phyloP scores from a whole-genome alignment of 768 basidiomycete genomes.

The Boletus speciosus region DNA sequence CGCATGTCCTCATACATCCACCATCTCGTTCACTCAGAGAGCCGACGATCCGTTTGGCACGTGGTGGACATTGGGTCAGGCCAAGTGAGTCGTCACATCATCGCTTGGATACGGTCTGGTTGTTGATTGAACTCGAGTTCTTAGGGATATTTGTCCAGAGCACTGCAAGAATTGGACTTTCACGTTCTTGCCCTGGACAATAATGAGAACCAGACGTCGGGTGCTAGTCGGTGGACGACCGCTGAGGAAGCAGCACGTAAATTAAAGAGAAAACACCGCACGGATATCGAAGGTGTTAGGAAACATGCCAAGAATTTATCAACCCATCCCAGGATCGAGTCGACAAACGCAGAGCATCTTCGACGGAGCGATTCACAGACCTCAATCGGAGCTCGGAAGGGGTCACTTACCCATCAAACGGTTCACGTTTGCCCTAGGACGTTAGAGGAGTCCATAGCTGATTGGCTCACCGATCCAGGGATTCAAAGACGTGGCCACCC shows the following conservation, averaged over 20 bases:
- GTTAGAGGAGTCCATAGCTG: constrained; percentile 43
- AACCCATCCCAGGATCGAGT: background rate
- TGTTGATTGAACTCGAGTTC: background rate
- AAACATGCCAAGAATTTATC: background rate
- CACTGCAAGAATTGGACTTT: constrained; percentile 33
- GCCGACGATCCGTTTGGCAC: constrained; percentile 31
- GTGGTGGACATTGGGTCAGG: constrained; percentile 76
- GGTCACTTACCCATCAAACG: constrained; percentile 53
- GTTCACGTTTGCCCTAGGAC: constrained; percentile 50
- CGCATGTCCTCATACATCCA: constrained; percentile 58
- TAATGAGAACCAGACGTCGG: constrained; percentile 54
- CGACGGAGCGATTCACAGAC: background rate
- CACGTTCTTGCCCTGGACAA: constrained; percentile 68
- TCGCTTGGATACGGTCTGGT: background rate
- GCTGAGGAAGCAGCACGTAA: constrained; percentile 18
- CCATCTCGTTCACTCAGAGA: constrained; percentile 29
- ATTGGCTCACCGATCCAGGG: constrained; percentile 44
- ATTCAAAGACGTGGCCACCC: background rate
- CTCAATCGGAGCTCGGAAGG: constrained; percentile 5
- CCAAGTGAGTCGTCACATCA: constrained; percentile 41
- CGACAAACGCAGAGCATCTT: background rate
- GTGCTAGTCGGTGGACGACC: constrained; percentile 47
- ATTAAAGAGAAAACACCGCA: constrained; percentile 10
- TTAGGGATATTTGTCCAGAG: constrained; percentile 64
- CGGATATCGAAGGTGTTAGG: background rate